phyloP scores from a whole-genome alignment of 2,329 filamentous ascomycete species.

The Gnomoniopsis smithogilvyi region DNA sequence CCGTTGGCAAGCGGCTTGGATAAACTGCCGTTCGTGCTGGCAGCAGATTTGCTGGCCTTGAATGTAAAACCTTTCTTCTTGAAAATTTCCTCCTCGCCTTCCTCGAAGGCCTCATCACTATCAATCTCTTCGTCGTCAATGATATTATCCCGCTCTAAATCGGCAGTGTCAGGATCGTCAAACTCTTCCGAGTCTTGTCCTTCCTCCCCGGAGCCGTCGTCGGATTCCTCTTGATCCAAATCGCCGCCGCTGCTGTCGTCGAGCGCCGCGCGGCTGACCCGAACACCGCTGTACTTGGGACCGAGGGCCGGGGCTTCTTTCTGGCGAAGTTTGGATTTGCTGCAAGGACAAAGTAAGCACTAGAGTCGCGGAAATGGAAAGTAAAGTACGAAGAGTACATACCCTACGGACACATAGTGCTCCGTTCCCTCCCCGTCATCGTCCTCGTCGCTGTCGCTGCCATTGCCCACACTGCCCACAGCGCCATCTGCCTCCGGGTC shows the following conservation, averaged over 20 bases:
- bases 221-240: conserved; percentile 31
- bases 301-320: conserved; percentile 68
- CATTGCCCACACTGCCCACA: conserved; percentile 52
- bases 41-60: conserved; percentile 44
- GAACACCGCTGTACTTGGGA: conserved; percentile 74
- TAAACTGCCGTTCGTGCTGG: conserved; percentile 25
- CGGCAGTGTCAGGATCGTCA: conserved; percentile 53
- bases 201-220: conserved; percentile 27
- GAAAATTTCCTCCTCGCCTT: conserved; percentile 81
- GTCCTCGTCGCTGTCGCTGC: conserved; percentile 47
- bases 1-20: conserved; percentile 25
- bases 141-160: conserved; percentile 52
- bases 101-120: conserved; percentile 70
- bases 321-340: conserved; percentile 80
- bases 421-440: conserved; percentile 67
- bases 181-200: conserved; percentile 31
- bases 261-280: conserved; percentile 67
- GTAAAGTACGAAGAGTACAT: conserved; percentile 23
- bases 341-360: conserved; percentile 27
- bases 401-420: conserved; percentile 80
- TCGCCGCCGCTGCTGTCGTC: conserved; percentile 53
- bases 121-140: conserved; percentile 58
- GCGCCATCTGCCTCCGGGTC: conserved; percentile 71
- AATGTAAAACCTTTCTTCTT: conserved; percentile 61
- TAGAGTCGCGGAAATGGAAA: not conserved